phyloP scores from a whole-genome alignment of 306 rosid genomes.

The Hippophae tibetana region DNA sequence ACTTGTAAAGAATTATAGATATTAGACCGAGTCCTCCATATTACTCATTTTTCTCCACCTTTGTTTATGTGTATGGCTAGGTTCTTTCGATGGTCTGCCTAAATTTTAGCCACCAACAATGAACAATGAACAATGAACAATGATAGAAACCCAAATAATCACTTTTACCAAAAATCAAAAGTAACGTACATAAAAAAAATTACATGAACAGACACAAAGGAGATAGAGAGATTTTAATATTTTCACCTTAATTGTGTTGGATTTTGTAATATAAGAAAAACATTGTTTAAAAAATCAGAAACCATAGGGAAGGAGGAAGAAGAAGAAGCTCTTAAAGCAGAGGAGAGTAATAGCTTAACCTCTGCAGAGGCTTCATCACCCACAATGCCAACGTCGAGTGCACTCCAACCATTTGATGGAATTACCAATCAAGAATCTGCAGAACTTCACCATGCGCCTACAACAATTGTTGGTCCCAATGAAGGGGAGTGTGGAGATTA shows the following conservation, averaged over 20 bases:
- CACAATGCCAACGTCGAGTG: background rate
- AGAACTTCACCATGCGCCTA: slow-evolving; percentile 51
- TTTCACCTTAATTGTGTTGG: background rate
- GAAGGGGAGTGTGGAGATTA: slow-evolving; percentile 30
- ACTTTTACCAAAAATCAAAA: slow-evolving; percentile 1
- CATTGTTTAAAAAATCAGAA: slow-evolving; percentile 13
- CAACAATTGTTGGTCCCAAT: slow-evolving; percentile 26
- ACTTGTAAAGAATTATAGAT: too few relatives aligned
- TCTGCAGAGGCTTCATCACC: slow-evolving; percentile 18
- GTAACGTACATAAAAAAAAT: background rate
- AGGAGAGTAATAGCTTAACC: slow-evolving; percentile 31
- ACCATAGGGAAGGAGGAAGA: slow-evolving; percentile 33
- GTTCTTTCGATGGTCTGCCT: slow-evolving; percentile 35
- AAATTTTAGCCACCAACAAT: slow-evolving; percentile 28
- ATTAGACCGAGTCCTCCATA: too few relatives aligned
- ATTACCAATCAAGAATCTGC: slow-evolving; percentile 2
- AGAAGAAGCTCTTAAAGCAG: slow-evolving; percentile 7
- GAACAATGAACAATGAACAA: slow-evolving; percentile 6
- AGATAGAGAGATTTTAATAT: slow-evolving; percentile 3
- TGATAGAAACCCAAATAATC: background rate
- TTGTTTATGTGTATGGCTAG: slow-evolving; percentile 9
- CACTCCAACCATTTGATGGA: background rate
- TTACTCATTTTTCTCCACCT: background rate
- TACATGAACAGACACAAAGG: background rate
- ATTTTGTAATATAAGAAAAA: background rate